Evolutionary conservation across 345 rosid genomes (phyloP).

Genomic region (Bretschneidera sinensis): DNA sequence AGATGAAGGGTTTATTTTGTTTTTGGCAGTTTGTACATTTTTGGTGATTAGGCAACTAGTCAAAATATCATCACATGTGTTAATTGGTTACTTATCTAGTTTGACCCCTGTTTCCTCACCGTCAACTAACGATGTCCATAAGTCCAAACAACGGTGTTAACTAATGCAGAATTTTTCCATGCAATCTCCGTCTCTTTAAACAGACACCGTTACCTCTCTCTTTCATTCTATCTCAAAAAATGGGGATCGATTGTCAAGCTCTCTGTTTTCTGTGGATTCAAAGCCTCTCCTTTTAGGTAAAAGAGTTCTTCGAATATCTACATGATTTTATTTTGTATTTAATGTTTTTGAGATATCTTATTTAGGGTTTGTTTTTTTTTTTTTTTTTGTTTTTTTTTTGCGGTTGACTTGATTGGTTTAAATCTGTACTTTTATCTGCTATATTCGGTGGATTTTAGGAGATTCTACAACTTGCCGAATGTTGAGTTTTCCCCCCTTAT

Average conservation of each 20-base stretch:
- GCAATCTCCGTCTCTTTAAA: constrained; percentile 35
- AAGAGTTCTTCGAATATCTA: constrained; percentile 10
- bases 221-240: constrained; percentile 13
- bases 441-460: constrained; percentile 22
- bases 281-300: constrained; percentile 36
- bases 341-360: constrained; percentile 8
- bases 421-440: constrained; percentile 22
- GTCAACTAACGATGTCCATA: constrained; percentile 36
- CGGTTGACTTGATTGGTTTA: constrained; percentile 25
- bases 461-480: constrained; percentile 15
- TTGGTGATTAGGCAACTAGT: too few species aligned
- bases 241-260: constrained; percentile 31
- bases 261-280: constrained; percentile 34
- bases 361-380: constrained; percentile 14
- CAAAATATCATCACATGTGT: too few species aligned
- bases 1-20: too few species aligned
- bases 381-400: constrained; percentile 4
- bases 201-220: constrained; percentile 25
- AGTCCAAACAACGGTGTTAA: constrained; percentile 15
- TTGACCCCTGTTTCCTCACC: constrained; percentile 23
- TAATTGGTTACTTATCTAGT: background rate
- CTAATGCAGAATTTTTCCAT: constrained; percentile 15
- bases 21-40: too few species aligned
- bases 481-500: constrained; percentile 4
- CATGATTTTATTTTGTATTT: background rate